A percentile compares a stretch with the other conserved stretches of the same genome.
Evolutionary conservation across 257 asterid genomes (phyloP).

Genomic region (Nicotiana attenuata): DNA sequence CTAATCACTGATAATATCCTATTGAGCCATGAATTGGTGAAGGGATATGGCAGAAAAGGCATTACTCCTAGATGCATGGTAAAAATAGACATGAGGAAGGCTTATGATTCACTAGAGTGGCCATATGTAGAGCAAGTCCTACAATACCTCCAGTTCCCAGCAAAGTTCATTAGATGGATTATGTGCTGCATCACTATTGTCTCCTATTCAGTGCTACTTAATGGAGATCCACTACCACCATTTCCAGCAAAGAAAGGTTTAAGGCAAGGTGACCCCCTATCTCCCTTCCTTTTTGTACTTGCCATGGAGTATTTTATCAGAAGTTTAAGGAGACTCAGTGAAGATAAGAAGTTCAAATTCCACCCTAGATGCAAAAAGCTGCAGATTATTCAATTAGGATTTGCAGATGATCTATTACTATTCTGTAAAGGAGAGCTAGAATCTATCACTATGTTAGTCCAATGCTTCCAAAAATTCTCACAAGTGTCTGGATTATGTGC

Average conservation of each 20-base stretch:
- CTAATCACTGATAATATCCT: background rate
- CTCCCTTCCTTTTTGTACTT: background rate
- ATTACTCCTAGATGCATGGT: background rate
- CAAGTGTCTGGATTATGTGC: background rate
- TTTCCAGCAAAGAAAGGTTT: background rate
- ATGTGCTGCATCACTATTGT: background rate
- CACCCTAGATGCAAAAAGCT: background rate
- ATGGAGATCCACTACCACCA: background rate
- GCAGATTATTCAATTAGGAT: background rate
- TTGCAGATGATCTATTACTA: background rate
- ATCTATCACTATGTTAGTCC: too few species aligned
- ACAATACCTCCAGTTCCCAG: background rate
- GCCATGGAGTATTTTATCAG: background rate
- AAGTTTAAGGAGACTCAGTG: fast-evolving
- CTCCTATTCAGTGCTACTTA: background rate
- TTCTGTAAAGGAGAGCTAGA: background rate
- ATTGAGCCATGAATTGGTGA: background rate
- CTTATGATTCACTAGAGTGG: background rate
- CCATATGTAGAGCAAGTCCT: background rate
- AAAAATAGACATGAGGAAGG: background rate
- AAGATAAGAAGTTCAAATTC: background rate
- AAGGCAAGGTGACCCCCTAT: background rate
- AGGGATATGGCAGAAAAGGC: background rate
- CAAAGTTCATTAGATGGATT: background rate
- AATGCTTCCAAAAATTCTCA: background rate